Percentiles rank a stretch among this genome's conserved stretches.
phyloP scores from a whole-genome alignment of 495 filamentous ascomycete species.

The Neurospora pannonica region DNA sequence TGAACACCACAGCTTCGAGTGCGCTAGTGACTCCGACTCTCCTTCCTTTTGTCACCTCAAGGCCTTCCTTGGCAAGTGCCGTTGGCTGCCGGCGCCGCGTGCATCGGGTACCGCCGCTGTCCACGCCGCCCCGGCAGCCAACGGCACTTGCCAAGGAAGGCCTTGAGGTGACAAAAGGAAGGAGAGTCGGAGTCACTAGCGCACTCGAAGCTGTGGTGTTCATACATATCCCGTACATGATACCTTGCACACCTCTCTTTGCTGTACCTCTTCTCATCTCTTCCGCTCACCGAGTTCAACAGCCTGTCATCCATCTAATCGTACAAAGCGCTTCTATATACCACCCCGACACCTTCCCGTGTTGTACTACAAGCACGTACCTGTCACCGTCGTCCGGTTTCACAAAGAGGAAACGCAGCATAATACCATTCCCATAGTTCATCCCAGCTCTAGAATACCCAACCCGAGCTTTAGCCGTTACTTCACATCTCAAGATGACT shows the following conservation, averaged over 20 bases:
- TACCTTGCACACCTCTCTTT: conserved; percentile 3
- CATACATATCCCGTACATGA: neutral
- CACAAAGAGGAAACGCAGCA: neutral
- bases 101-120: neutral
- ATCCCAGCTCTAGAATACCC: neutral
- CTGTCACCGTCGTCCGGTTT: neutral
- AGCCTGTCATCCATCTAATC: neutral
- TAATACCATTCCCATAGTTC: neutral
- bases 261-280: neutral
- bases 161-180: neutral
- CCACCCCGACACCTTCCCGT: neutral
- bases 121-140: neutral
- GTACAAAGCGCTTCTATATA: neutral
- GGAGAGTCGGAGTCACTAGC: conserved; percentile 1
- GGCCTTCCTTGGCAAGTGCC: neutral
- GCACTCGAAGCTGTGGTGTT: neutral
- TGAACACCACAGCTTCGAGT: neutral
- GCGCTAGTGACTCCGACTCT: neutral
- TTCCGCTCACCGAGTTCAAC: neutral
- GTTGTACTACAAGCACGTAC: neutral
- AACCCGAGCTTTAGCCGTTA: neutral
- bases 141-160: neutral
- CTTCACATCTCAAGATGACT: conserved; percentile 50
- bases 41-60: neutral
- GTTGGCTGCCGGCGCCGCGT: neutral